Evolutionary conservation across 2,329 filamentous ascomycete species (phyloP), one percentile per base, ranked within the genome.

Genomic region (Tolypocladium nubicola): DNA sequence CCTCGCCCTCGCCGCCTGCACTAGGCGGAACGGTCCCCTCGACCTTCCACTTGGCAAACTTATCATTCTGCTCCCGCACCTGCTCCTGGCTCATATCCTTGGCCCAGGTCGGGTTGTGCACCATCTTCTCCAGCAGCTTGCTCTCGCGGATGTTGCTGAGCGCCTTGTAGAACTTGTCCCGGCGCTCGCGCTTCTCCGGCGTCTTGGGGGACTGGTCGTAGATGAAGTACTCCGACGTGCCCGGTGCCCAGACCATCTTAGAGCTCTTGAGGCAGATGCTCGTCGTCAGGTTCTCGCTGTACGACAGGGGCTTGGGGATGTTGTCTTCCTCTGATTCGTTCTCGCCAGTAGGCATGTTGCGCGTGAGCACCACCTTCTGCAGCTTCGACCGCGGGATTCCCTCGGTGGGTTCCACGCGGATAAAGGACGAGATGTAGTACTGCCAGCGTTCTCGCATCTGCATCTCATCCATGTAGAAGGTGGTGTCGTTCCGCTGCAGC

Each of bases 401-500:
- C 71, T 94, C 89, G 0, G 94, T 99, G 2, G 90, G 89, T 67
- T 96, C 90, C 30, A 92, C 82, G 61, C 90, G 89, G 63, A 90
- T 89, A 71, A 89, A 97, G 0, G 92, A 91, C 21, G 93, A 92
- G 58, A 96, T 90, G 70, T 99, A 99, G 75, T 95, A 96, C 65
- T 93, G 89, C 94, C 94, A 99, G 43, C 85, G 81, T 61, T 90
- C 86, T 57, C 87, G 86, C 54, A 86, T 83, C 67, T 94, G 88
- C 77, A 96, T 87, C 63, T 96, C 90, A 63, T 96, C 90, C 67
- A 87, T 87, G 64, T 94, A 91, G 70, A 96, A 90, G 0, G 96
- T 88, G 45, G 84, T 85, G 63, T 88, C 85, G 54, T 87, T 83
- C 55, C 82, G 79, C 63, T 84, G 82, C 54, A 88, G 73, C 79